Evolutionary conservation across 345 rosid genomes (phyloP).

Genomic region (Limnanthes douglasii): DNA sequence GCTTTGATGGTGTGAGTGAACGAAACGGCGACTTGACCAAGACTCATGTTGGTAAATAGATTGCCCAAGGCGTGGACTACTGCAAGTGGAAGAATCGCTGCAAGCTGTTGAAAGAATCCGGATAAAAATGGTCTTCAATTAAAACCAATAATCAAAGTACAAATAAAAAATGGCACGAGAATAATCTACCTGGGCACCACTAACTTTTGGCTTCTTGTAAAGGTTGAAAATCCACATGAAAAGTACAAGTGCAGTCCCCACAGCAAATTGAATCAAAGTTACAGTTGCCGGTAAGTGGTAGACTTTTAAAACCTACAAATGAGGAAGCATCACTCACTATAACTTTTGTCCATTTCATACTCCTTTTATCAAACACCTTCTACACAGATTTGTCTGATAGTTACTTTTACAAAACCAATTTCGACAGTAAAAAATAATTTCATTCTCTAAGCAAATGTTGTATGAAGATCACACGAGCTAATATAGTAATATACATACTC

Average conservation of each 20-base stretch:
- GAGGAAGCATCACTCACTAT: not conserved
- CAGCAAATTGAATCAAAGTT: slow-evolving; percentile 57
- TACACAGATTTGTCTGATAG: too few species aligned
- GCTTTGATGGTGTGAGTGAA: slow-evolving; percentile 99
- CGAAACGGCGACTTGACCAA: slow-evolving; percentile 96
- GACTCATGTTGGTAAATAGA: slow-evolving; percentile 95
- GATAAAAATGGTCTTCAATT: slow-evolving; percentile 2
- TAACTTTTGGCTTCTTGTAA: slow-evolving; percentile 65
- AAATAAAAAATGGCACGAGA: too few species aligned
- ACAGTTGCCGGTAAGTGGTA: slow-evolving; percentile 63
- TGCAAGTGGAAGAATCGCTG: slow-evolving; percentile 77
- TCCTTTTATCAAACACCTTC: too few species aligned
- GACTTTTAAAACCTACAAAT: slow-evolving; percentile 71
- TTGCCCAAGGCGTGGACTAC: slow-evolving; percentile 78
- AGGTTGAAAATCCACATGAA: slow-evolving; percentile 78
- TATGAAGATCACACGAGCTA: slow-evolving; percentile 6
- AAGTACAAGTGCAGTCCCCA: slow-evolving; percentile 57
- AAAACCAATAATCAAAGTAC: too few species aligned
- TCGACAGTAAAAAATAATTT: too few species aligned
- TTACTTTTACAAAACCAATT: too few species aligned
- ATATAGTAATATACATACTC: too few species aligned
- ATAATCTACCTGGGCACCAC: slow-evolving; percentile 38
- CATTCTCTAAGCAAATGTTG: too few species aligned
- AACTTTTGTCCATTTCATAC: not conserved
- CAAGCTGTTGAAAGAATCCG: slow-evolving; percentile 34